Evolutionary conservation across 495 filamentous ascomycete species (phyloP).

Genomic region (Penicillium cinerascens): DNA sequence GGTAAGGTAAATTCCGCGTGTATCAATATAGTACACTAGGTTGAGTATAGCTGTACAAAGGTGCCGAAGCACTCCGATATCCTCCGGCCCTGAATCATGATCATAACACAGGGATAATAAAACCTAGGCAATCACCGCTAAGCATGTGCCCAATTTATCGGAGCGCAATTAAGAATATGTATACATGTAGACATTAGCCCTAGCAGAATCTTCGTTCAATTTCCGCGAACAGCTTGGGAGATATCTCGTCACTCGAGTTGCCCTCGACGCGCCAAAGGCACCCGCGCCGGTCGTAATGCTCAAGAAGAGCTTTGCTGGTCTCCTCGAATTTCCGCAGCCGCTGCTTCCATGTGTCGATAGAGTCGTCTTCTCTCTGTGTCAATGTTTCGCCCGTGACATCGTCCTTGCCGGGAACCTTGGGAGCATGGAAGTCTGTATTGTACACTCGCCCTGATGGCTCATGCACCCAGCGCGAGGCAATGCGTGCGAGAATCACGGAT

Average conservation of each 20-base stretch:
- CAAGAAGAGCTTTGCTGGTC: constrained; percentile 76
- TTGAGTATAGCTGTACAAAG: constrained; percentile 17
- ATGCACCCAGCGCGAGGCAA: constrained; percentile 90
- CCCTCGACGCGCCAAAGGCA: constrained; percentile 85
- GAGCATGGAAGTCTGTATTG: constrained; percentile 88
- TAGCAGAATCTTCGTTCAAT: constrained; percentile 71
- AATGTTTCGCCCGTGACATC: constrained; percentile 88
- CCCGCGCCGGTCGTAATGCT: constrained; percentile 84
- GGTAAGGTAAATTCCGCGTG: not conserved
- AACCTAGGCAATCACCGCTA: constrained; percentile 1
- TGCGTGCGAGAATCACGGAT: constrained; percentile 81
- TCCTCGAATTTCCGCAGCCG: constrained; percentile 81
- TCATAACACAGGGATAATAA: constrained; percentile 12
- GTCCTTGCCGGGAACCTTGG: constrained; percentile 75
- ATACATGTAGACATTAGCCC: constrained; percentile 7
- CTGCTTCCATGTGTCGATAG: constrained; percentile 76
- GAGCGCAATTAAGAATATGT: constrained; percentile 18
- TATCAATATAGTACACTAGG: constrained; percentile 19
- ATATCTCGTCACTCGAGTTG: constrained; percentile 90
- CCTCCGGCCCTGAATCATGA: constrained; percentile 2
- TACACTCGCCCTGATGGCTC: constrained; percentile 88
- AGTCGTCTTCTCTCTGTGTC: constrained; percentile 79
- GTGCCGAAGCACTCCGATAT: not conserved
- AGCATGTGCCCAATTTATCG: not conserved
- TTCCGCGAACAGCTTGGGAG: constrained; percentile 74